phyloP scores from a whole-genome alignment of 208 protist species.

The Acanthamoeba culbertsoni region DNA sequence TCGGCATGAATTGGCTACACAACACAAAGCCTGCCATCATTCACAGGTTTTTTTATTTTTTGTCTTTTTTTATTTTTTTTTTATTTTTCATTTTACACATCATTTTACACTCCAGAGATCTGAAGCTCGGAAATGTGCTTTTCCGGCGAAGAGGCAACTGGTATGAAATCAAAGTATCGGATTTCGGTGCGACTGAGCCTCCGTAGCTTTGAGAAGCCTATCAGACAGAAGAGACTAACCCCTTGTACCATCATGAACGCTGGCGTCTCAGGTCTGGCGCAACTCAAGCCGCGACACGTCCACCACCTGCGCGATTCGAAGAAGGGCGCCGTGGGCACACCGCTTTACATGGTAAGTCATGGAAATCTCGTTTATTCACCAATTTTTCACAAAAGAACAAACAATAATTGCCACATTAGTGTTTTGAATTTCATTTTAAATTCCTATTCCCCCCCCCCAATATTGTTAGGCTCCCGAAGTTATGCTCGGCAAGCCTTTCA shows the following conservation, averaged over 20 bases:
- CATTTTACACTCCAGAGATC: too few species aligned
- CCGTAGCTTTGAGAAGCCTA: too few species aligned
- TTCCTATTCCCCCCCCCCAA: too few species aligned
- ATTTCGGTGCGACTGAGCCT: neutral
- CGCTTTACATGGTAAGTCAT: slow-evolving; percentile 1
- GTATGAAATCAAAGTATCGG: slow-evolving; percentile 44
- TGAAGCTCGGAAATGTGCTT: slow-evolving; percentile 48
- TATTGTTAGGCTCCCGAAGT: slow-evolving; percentile 37
- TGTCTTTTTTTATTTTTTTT: neutral
- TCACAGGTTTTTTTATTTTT: neutral
- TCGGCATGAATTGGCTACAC: slow-evolving; percentile 59
- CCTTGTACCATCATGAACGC: too few species aligned
- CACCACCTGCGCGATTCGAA: slow-evolving; percentile 31
- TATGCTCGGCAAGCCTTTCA: slow-evolving; percentile 44
- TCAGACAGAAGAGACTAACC: too few species aligned
- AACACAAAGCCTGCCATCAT: slow-evolving; percentile 51
- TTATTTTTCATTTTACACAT: too few species aligned
- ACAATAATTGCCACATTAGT: too few species aligned
- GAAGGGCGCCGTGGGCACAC: slow-evolving; percentile 30
- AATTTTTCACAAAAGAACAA: neutral
- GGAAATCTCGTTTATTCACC: neutral
- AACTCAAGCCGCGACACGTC: slow-evolving; percentile 22
- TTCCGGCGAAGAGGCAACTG: neutral
- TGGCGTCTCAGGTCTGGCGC: neutral
- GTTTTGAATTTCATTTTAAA: too few species aligned